Conservation (phyloP, 257 asterid species). For the Fraxinus cuspidata region DNA sequence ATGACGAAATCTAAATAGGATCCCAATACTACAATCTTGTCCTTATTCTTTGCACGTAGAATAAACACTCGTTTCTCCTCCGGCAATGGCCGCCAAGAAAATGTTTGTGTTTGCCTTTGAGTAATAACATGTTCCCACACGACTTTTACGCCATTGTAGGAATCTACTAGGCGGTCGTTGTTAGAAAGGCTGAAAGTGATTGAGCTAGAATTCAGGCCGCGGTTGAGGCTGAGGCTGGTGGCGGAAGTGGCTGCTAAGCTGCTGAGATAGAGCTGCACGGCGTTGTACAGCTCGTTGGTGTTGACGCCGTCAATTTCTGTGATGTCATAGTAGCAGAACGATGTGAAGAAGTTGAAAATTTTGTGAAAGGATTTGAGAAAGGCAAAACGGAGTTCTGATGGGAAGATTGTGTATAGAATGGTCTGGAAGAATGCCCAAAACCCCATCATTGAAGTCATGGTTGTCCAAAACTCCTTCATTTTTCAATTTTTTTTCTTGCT, state of each 20-base stretch:
- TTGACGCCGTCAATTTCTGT: slow-evolving; percentile 52
- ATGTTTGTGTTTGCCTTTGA: slow-evolving; percentile 42
- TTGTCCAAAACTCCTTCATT: slow-evolving; percentile 49
- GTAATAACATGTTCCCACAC: slow-evolving; percentile 50
- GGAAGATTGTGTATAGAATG: slow-evolving; percentile 40
- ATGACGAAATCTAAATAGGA: slow-evolving; percentile 41
- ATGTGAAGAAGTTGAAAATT: slow-evolving; percentile 37
- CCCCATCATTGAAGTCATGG: slow-evolving; percentile 48
- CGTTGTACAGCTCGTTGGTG: slow-evolving; percentile 56
- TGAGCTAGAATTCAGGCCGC: slow-evolving; percentile 43
- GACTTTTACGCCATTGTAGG: slow-evolving; percentile 34
- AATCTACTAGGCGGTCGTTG: slow-evolving; percentile 39
- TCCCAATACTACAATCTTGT: slow-evolving; percentile 35
- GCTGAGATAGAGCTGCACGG: slow-evolving; percentile 49
- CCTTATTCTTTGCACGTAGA: slow-evolving; percentile 40
- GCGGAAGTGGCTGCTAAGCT: slow-evolving; percentile 38
- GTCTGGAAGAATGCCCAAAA: slow-evolving; percentile 50
- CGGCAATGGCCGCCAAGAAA: slow-evolving; percentile 51
- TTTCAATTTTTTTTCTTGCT: background rate
- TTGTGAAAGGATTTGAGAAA: slow-evolving; percentile 37
- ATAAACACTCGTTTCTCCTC: slow-evolving; percentile 49
- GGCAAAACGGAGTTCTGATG: slow-evolving; percentile 44
- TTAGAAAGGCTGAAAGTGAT: slow-evolving; percentile 49
- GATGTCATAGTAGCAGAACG: slow-evolving; percentile 49
- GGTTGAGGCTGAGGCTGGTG: slow-evolving; percentile 41